Conservation (phyloP, 192 early-diverging fungal genomes). For the Pilobolus umbonatus region DNA sequence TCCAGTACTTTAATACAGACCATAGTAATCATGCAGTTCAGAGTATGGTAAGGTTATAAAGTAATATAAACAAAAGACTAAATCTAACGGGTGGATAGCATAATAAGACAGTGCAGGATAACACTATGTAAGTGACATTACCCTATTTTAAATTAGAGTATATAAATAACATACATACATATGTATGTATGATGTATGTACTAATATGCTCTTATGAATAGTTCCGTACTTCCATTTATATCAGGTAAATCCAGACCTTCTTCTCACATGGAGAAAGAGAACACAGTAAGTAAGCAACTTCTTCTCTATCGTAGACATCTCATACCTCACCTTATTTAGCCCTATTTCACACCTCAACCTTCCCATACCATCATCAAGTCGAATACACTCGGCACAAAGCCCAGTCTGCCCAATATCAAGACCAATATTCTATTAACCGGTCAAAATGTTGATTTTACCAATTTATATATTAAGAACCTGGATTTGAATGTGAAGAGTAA, state of each 20-base stretch:
- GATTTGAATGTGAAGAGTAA: conserved; percentile 88
- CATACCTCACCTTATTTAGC: too few species aligned
- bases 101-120: conserved; percentile 18
- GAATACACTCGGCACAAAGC: too few species aligned
- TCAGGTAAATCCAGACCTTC: not conserved
- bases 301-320: too few species aligned
- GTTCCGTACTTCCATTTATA: conserved; percentile 5
- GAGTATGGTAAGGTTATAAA: conserved; percentile 28
- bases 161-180: not conserved
- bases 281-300: too few species aligned
- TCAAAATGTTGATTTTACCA: conserved; percentile 58
- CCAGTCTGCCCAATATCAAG: too few species aligned
- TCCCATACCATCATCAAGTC: too few species aligned
- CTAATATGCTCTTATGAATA: too few species aligned
- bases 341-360: too few species aligned
- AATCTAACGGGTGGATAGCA: conserved; percentile 11
- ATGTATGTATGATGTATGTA: too few species aligned
- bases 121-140: conserved; percentile 14
- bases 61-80: not conserved
- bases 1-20: conserved; percentile 34
- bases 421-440: too few species aligned
- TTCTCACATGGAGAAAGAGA: too few species aligned
- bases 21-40: conserved; percentile 25
- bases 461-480: conserved; percentile 97
- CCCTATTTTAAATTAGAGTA: conserved; percentile 2